These are phyloP conservation scores for Pseudogymnoascus sp. DNA, from an alignment of 2,329 filamentous ascomycete genomes.

Conservation along the genomic window DNA sequence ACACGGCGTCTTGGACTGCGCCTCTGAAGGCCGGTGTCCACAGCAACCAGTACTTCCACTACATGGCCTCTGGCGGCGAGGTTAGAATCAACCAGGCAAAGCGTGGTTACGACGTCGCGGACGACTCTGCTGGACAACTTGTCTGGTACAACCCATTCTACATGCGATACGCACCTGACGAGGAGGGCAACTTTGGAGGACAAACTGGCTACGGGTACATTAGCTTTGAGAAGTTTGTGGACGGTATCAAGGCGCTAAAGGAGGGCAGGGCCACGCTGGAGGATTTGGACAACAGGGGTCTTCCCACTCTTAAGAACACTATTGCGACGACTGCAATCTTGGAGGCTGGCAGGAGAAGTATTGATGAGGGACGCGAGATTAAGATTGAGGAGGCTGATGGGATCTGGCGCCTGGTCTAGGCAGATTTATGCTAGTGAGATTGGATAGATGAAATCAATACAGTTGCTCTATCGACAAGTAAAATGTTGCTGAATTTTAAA, in stretches of 20 bases:
- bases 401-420: slow-evolving; percentile 55
- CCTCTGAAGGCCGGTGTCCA: slow-evolving; percentile 91
- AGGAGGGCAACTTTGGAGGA: slow-evolving; percentile 88
- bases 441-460: background rate
- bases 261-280: slow-evolving; percentile 63
- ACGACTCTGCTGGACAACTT: slow-evolving; percentile 62
- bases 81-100: slow-evolving; percentile 88
- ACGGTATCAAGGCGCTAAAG: slow-evolving; percentile 73
- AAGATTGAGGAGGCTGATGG: slow-evolving; percentile 62
- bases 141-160: slow-evolving; percentile 93
- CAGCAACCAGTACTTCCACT: slow-evolving; percentile 95
- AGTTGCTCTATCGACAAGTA: background rate
- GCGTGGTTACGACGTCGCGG: slow-evolving; percentile 89
- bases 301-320: slow-evolving; percentile 83
- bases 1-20: slow-evolving; percentile 91
- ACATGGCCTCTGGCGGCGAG: slow-evolving; percentile 77
- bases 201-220: slow-evolving; percentile 91
- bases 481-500: background rate
- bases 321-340: slow-evolving; percentile 87
- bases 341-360: slow-evolving; percentile 73
- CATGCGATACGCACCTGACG: slow-evolving; percentile 89
- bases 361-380: slow-evolving; percentile 75
- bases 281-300: slow-evolving; percentile 68
- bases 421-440: background rate
- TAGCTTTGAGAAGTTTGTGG: slow-evolving; percentile 92